Percentiles rank a stretch among this genome's conserved stretches.
phyloP scores from a whole-genome alignment of 306 rosid species.

The Quercus rubra region DNA sequence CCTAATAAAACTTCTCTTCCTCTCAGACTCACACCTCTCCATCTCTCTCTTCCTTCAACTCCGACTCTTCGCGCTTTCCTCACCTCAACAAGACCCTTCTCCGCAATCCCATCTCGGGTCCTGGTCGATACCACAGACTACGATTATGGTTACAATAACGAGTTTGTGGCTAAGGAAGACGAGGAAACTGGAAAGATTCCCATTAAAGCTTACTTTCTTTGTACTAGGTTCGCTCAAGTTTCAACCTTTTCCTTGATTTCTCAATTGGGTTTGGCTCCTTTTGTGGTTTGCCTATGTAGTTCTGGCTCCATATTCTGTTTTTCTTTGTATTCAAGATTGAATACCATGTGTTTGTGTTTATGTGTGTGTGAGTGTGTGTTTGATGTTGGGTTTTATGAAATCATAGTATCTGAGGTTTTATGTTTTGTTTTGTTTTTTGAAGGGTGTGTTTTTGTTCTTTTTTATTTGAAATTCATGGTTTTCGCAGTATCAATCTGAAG shows the following conservation, averaged over 20 bases:
- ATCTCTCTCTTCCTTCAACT: slow-evolving; percentile 8
- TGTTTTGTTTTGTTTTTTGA: background rate
- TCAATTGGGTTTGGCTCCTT: background rate
- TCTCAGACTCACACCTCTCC: slow-evolving; percentile 9
- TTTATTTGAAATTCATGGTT: slow-evolving; percentile 69
- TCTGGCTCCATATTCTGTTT: slow-evolving; percentile 5
- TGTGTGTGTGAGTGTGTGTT: too few species aligned
- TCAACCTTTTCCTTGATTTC: slow-evolving; percentile 12
- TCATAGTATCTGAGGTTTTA: background rate
- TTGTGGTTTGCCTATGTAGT: background rate
- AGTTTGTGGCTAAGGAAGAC: slow-evolving; percentile 22
- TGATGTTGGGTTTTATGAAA: slow-evolving; percentile 13
- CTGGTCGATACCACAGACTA: slow-evolving; percentile 28
- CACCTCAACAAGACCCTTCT: slow-evolving; percentile 39
- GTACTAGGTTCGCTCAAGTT: slow-evolving; percentile 59
- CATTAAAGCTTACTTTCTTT: slow-evolving; percentile 81
- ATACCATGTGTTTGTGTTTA: slow-evolving; percentile 5
- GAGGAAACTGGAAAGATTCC: slow-evolving; percentile 56
- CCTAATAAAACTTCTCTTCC: background rate
- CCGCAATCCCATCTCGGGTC: slow-evolving; percentile 49
- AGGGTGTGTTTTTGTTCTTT: slow-evolving; percentile 27
- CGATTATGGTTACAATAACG: slow-evolving; percentile 33
- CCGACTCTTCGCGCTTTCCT: slow-evolving; percentile 19
- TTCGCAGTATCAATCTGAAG: slow-evolving; percentile 97
- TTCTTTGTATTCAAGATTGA: background rate